Percentiles rank a stretch among this genome's conserved stretches.
Evolutionary conservation across 2,329 filamentous ascomycete genomes (phyloP).

Genomic region (Myriosclerotinia curreyana): DNA sequence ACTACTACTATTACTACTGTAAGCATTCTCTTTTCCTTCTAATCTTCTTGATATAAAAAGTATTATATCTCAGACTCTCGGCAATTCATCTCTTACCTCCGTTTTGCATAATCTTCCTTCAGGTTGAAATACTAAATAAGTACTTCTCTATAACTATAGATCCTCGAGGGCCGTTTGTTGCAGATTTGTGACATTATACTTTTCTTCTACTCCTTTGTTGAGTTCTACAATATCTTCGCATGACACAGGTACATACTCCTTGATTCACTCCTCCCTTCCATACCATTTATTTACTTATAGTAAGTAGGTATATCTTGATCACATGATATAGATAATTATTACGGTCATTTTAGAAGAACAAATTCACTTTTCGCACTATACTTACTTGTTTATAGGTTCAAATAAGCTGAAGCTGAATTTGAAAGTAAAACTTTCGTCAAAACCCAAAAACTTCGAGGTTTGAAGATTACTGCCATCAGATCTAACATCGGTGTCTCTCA

Average conservation of each 20-base stretch:
- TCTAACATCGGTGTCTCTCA: background rate
- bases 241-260: background rate
- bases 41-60: background rate
- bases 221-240: background rate
- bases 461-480: background rate
- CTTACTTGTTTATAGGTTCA: background rate
- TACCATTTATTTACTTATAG: background rate
- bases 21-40: background rate
- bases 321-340: constrained; percentile 12
- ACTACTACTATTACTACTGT: background rate
- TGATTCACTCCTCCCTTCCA: constrained; percentile 1
- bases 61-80: constrained; percentile 5
- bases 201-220: background rate
- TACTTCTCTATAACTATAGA: constrained; percentile 9
- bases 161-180: background rate
- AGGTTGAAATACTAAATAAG: constrained; percentile 1
- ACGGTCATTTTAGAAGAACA: background rate
- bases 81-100: background rate
- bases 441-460: background rate
- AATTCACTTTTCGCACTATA: background rate
- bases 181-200: background rate
- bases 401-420: background rate
- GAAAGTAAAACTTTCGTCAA: background rate
- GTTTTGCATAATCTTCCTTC: constrained; percentile 11
- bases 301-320: background rate